Conservation (phyloP, 139 green algal species). For the Microglena sp. region DNA sequence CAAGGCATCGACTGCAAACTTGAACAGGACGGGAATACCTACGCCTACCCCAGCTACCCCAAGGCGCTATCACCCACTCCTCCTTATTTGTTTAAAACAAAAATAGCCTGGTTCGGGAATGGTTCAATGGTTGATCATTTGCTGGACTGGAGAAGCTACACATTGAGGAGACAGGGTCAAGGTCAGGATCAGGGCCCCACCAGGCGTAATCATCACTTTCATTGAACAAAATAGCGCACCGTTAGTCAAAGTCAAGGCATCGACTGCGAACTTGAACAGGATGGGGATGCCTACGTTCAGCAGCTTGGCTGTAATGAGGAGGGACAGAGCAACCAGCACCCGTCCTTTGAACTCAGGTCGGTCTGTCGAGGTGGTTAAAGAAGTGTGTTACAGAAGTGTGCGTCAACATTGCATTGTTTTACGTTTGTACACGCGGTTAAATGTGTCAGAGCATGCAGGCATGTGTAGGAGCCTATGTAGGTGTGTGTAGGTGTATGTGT, state of each 20-base stretch:
- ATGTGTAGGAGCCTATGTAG: too few species aligned
- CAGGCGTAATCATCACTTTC: too few species aligned
- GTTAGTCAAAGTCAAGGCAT: conserved; percentile 60
- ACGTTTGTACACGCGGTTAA: not conserved
- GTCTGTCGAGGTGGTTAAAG: conserved; percentile 30
- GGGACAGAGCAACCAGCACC: conserved; percentile 41
- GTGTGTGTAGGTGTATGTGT: too few species aligned
- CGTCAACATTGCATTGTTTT: not conserved
- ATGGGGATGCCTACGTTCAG: conserved; percentile 83
- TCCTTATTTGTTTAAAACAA: too few species aligned
- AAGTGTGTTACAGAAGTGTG: not conserved
- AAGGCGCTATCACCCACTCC: too few species aligned
- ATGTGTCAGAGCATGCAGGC: not conserved
- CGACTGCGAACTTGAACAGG: conserved; percentile 88
- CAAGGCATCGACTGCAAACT: conserved; percentile 79
- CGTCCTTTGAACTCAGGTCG: conserved; percentile 51
- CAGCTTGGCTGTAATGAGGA: conserved; percentile 65
- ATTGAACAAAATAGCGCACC: too few species aligned
- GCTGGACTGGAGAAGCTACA: too few species aligned
- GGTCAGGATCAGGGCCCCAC: too few species aligned
- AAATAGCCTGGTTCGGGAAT: too few species aligned
- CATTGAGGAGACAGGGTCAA: too few species aligned
- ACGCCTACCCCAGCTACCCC: too few species aligned
- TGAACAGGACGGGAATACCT: conserved; percentile 88
- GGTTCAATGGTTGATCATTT: too few species aligned